Evolutionary conservation across 2,329 filamentous ascomycete species (phyloP).

Genomic region (Alternaria gaisen): DNA sequence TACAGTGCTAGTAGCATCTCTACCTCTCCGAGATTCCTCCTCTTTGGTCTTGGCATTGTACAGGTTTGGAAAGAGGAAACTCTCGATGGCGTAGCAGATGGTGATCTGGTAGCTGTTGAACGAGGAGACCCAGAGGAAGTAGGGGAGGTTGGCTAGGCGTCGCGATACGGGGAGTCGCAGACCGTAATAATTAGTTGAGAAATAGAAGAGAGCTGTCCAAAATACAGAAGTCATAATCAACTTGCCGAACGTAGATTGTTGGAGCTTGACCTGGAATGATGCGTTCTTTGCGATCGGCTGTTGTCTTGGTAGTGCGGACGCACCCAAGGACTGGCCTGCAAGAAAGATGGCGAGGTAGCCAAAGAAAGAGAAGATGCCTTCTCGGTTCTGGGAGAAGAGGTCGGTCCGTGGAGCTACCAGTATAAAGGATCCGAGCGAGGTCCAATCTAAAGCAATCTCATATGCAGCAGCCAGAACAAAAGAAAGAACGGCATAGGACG

Average conservation of each 20-base stretch:
- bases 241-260: constrained; percentile 67
- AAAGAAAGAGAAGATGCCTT: constrained; percentile 93
- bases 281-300: constrained; percentile 55
- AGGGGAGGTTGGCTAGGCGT: constrained; percentile 90
- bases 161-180: constrained; percentile 75
- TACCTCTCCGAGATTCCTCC: constrained; percentile 70
- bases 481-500: constrained; percentile 79
- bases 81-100: constrained; percentile 80
- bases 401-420: constrained; percentile 81
- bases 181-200: constrained; percentile 76
- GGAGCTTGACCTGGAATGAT: constrained; percentile 57
- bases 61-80: constrained; percentile 76
- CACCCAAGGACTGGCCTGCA: constrained; percentile 83
- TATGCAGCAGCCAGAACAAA: constrained; percentile 74
- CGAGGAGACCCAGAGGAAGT: constrained; percentile 89
- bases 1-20: constrained; percentile 79
- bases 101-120: constrained; percentile 89
- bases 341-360: constrained; percentile 97
- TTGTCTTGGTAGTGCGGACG: constrained; percentile 74
- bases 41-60: constrained; percentile 65
- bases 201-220: constrained; percentile 75
- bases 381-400: constrained; percentile 87
- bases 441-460: constrained; percentile 76
- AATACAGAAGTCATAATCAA: constrained; percentile 70
- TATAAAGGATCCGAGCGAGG: constrained; percentile 81